Base-by-base conservation (phyloP, 2,329 filamentous ascomycete genomes). In the Phialocephala subalpina region DNA sequence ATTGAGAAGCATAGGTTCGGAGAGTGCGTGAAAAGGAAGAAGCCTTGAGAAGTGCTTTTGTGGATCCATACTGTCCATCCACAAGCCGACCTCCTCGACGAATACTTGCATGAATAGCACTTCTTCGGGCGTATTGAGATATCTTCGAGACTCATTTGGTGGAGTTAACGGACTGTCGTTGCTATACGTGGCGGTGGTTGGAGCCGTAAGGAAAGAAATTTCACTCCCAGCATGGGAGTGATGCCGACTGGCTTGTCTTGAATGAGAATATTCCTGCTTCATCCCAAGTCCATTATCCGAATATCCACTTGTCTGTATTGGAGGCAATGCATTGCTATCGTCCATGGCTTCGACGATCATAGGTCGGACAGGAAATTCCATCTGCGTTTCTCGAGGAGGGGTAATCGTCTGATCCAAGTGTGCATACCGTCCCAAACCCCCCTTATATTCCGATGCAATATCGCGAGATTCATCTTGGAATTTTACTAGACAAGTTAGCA, bases 1-100 rank as follows among this genome's bases (percentile, higher is more conserved):
- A 75, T 97, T 94, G 36, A 97, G 85, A 14, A 98, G 85, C 91
- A 97, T 94, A 0, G 93, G 91, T 65, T 96, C 92, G 62, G 89
- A 86, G 27, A 97, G 82, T 0, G 94, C 90, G 73, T 95, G 87
- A 73, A 93, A 94, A 0, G 95, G 94, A n/a, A 97, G 83, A 20
- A 93, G 82, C 57, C 91, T 87, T 27, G 92, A 93, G 77, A 97
- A 97, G 81, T 97, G 92, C 80, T 95, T 95, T 70, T 90, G 85
- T 38, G 88, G 85, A 80, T 97, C 93, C 82, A 97, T 89, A 49
- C 90, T 92, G 78, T 97, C 95, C 92, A 98, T 97, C 93, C 95
- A 97, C 2, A 93, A 79, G 0, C 91, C 94, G 1, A 98, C 92
- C 70, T 97, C 92, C 74, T 97, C 92, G 7, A 97, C 90, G 76